phyloP scores from a whole-genome alignment of 2,329 filamentous ascomycete genomes.

The Microsporum canis region DNA sequence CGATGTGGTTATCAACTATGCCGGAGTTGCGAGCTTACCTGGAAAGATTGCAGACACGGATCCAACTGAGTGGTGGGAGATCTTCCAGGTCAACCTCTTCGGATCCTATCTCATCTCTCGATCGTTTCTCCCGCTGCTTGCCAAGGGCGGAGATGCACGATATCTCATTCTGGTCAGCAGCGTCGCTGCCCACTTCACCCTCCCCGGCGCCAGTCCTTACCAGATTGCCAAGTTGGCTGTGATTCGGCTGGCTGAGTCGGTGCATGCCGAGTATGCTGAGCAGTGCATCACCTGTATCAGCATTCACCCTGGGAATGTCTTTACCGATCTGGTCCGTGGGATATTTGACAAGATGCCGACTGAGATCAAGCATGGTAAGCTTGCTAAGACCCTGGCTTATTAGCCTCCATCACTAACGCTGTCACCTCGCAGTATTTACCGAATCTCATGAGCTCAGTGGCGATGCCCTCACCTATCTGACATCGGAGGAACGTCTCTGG shows the following conservation, averaged over 20 bases:
- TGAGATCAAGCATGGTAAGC: conserved; percentile 5
- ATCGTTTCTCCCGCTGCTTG: conserved; percentile 37
- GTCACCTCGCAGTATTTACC: conserved; percentile 12
- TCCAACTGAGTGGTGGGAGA: conserved; percentile 31
- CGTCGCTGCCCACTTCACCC: conserved; percentile 30
- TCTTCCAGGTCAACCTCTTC: conserved; percentile 40
- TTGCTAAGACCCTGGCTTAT: neutral
- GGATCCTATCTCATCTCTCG: conserved; percentile 38
- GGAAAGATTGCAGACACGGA: conserved; percentile 26
- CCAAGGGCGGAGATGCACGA: conserved; percentile 22
- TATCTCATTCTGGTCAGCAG: conserved; percentile 40
- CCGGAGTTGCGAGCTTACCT: conserved; percentile 25
- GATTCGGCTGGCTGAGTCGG: conserved; percentile 40
- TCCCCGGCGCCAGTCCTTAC: conserved; percentile 34
- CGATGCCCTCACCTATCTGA: conserved; percentile 32
- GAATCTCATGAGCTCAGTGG: conserved; percentile 34
- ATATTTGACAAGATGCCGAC: conserved; percentile 20
- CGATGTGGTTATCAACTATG: conserved; percentile 42
- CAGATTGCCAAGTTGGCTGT: conserved; percentile 41
- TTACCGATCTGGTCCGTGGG: conserved; percentile 28
- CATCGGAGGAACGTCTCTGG: conserved; percentile 19
- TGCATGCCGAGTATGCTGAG: conserved; percentile 37
- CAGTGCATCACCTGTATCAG: conserved; percentile 34
- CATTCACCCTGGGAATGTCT: conserved; percentile 32
- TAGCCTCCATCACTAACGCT: neutral